Evolutionary conservation across 2,329 filamentous ascomycete genomes (phyloP).

Genomic region (Alternaria gaisen): DNA sequence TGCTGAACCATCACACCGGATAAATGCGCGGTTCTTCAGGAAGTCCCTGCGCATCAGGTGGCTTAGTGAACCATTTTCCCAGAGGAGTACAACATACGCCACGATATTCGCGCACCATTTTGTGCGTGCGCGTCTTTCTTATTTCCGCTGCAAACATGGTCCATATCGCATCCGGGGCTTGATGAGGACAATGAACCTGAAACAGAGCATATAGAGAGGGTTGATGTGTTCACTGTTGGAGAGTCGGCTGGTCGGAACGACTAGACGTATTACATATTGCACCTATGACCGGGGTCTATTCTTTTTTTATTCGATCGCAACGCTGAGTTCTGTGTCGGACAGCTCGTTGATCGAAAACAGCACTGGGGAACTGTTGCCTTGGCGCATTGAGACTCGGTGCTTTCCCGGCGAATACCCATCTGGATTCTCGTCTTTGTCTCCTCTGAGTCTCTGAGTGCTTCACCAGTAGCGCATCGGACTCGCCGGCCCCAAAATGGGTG

Average conservation of each 20-base stretch:
- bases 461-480: conserved; percentile 30
- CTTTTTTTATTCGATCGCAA: background rate
- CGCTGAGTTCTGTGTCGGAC: background rate
- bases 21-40: conserved; percentile 23
- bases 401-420: conserved; percentile 1
- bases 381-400: conserved; percentile 8
- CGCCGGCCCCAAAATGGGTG: conserved; percentile 37
- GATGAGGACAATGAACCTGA: conserved; percentile 5
- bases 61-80: conserved; percentile 21
- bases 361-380: conserved; percentile 14
- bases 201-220: background rate
- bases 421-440: background rate
- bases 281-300: background rate
- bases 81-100: conserved; percentile 9
- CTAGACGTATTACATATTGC: background rate
- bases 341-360: background rate
- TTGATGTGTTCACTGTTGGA: background rate
- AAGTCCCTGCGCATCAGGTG: conserved; percentile 22
- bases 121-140: background rate
- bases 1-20: conserved; percentile 26
- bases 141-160: background rate
- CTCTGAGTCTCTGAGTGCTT: background rate
- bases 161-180: background rate
- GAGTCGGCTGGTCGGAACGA: background rate
- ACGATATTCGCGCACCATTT: conserved; percentile 9